phyloP scores from a whole-genome alignment of 345 rosid species.

The Syzygium aqueum region DNA sequence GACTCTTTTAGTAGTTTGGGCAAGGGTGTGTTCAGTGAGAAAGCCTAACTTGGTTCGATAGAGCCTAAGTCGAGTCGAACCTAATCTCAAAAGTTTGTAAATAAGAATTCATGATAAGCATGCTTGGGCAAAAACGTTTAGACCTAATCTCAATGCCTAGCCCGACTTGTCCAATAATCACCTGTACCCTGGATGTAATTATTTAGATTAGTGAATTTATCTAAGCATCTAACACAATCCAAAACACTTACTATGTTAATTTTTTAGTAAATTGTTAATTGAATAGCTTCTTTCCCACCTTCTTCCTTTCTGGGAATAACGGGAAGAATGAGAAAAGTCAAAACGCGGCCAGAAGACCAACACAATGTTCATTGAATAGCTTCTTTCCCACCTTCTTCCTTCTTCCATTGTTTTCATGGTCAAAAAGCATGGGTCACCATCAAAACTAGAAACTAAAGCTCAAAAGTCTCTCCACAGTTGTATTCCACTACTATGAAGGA shows the following conservation, averaged over 20 bases:
- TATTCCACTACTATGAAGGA: not conserved
- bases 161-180: not conserved
- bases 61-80: not conserved
- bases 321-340: not conserved
- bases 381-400: too few species aligned
- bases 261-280: not conserved
- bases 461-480: not conserved
- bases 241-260: not conserved
- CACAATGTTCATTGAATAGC: not conserved
- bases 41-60: not conserved
- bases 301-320: not conserved
- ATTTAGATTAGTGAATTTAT: not conserved
- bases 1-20: not conserved
- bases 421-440: not conserved
- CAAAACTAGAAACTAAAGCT: not conserved
- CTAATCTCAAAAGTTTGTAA: not conserved
- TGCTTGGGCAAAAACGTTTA: not conserved
- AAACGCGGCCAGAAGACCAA: not conserved
- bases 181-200: not conserved
- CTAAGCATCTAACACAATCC: not conserved
- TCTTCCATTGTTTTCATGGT: not conserved
- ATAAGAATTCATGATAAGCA: not conserved
- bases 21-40: not conserved
- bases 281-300: not conserved
- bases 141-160: not conserved